These are phyloP conservation scores for Ganoderma meredithae DNA, from an alignment of 1,284 basidiomycete species.

Conservation along the genomic window DNA sequence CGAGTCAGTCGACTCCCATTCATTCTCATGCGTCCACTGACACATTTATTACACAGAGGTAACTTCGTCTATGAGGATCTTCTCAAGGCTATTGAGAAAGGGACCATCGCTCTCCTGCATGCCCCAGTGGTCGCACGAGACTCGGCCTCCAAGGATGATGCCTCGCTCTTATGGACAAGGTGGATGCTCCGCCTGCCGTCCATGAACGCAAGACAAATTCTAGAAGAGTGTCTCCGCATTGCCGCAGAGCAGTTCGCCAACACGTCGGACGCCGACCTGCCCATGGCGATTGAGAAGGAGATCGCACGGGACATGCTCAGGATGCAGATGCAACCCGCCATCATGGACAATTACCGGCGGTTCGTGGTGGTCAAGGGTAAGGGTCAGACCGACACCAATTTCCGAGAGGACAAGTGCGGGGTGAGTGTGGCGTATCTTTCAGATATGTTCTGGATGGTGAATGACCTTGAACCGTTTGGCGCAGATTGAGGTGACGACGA, in stretches of 20 bases:
- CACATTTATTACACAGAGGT: conserved; percentile 37
- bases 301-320: conserved; percentile 50
- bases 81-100: conserved; percentile 57
- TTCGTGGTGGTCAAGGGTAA: conserved; percentile 62
- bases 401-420: conserved; percentile 40
- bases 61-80: conserved; percentile 50
- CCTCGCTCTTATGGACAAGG: conserved; percentile 38
- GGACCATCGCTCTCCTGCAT: conserved; percentile 56
- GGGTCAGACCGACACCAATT: conserved; percentile 42
- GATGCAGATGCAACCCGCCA: conserved; percentile 62
- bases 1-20: conserved; percentile 26
- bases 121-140: conserved; percentile 46
- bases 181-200: conserved; percentile 36
- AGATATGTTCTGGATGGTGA: conserved; percentile 4
- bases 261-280: conserved; percentile 35
- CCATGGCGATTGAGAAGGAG: conserved; percentile 46
- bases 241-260: conserved; percentile 48
- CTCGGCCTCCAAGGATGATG: conserved; percentile 22
- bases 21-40: not conserved
- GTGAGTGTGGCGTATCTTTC: conserved; percentile 38
- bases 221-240: conserved; percentile 50
- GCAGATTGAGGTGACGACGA: conserved; percentile 49
- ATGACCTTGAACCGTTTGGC: conserved; percentile 17
- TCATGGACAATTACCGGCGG: conserved; percentile 66
- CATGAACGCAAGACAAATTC: conserved; percentile 44